Conservation (phyloP, 2,329 filamentous ascomycete species). For the Phaeosphaeriaceae sp. region DNA sequence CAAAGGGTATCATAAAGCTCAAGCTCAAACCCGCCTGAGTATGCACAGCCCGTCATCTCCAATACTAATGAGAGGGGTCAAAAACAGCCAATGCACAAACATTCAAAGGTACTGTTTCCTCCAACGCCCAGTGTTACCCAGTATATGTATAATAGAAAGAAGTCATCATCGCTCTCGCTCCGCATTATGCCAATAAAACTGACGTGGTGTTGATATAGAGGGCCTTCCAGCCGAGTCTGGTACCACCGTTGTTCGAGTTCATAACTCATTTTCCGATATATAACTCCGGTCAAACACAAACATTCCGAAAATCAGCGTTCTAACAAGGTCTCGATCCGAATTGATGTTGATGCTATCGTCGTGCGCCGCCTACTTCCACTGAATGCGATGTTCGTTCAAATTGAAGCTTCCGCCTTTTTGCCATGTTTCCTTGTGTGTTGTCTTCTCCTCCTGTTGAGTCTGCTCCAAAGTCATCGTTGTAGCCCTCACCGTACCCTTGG, state of each 20-base stretch:
- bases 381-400: slow-evolving; percentile 44
- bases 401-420: slow-evolving; percentile 44
- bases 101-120: background rate
- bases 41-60: slow-evolving; percentile 4
- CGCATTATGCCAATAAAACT: slow-evolving; percentile 7
- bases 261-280: background rate
- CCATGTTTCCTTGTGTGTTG: slow-evolving; percentile 50
- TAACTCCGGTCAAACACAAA: background rate
- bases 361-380: slow-evolving; percentile 45
- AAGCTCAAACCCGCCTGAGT: slow-evolving; percentile 5
- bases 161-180: background rate
- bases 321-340: background rate
- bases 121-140: background rate
- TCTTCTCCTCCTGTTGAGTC: slow-evolving; percentile 77
- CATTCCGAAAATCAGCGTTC: background rate
- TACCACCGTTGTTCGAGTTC: background rate
- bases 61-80: background rate
- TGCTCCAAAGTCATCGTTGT: slow-evolving; percentile 69
- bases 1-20: slow-evolving; percentile 9
- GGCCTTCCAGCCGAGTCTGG: background rate
- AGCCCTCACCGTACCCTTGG: slow-evolving; percentile 76
- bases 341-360: slow-evolving; percentile 32
- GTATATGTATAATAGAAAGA: slow-evolving; percentile 4
- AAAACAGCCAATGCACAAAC: background rate
- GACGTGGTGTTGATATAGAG: slow-evolving; percentile 1